Evolutionary conservation across 495 filamentous ascomycete genomes (phyloP).

Genomic region (Penicillium ochrochloron): DNA sequence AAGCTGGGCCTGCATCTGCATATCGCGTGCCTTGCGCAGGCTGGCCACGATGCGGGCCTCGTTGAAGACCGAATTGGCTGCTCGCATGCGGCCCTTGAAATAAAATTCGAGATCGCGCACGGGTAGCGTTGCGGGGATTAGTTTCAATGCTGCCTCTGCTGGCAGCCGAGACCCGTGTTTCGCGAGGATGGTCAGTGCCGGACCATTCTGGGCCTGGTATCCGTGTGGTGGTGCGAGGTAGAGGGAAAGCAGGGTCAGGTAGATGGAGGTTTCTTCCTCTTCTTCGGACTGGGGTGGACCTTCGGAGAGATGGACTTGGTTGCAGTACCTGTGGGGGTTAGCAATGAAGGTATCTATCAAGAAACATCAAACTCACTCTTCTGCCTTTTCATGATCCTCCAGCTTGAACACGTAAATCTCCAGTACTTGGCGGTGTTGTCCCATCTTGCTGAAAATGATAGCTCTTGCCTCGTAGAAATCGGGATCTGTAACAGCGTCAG

Average conservation of each 20-base stretch:
- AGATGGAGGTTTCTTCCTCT: slow-evolving; percentile 72
- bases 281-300: slow-evolving; percentile 40
- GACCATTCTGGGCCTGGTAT: slow-evolving; percentile 71
- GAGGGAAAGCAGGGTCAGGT: slow-evolving; percentile 85
- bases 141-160: slow-evolving; percentile 76
- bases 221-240: slow-evolving; percentile 84
- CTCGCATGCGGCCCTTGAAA: slow-evolving; percentile 87
- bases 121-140: slow-evolving; percentile 82
- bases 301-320: slow-evolving; percentile 71
- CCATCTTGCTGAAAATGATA: slow-evolving; percentile 93
- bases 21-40: slow-evolving; percentile 72
- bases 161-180: slow-evolving; percentile 91
- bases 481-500: slow-evolving; percentile 58
- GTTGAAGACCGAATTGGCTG: slow-evolving; percentile 79
- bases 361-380: slow-evolving; percentile 63
- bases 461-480: slow-evolving; percentile 89
- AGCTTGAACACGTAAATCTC: slow-evolving; percentile 97
- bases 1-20: slow-evolving; percentile 71
- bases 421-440: slow-evolving; percentile 88
- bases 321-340: slow-evolving; percentile 77
- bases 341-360: neutral
- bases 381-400: slow-evolving; percentile 82
- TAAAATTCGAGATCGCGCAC: slow-evolving; percentile 84
- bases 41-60: slow-evolving; percentile 76
- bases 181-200: slow-evolving; percentile 84